Conservation (phyloP, 345 rosid species). For the Eucalyptus sp. region DNA sequence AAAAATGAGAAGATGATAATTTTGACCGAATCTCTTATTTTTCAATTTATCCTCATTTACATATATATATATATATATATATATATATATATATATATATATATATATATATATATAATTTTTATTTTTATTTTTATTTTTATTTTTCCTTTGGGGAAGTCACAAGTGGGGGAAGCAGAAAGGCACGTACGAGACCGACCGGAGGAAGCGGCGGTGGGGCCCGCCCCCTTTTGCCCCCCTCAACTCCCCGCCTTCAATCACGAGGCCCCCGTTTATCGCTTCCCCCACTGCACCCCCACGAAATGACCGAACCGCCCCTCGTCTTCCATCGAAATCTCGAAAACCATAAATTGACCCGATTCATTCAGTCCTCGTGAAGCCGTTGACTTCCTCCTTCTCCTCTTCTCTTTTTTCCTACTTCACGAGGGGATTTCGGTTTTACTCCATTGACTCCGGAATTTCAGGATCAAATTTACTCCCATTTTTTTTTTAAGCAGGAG, state of each 20-base stretch:
- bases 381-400: not conserved
- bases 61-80: no score
- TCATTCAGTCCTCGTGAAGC: not conserved
- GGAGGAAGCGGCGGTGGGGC: not conserved
- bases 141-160: not conserved
- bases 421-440: not conserved
- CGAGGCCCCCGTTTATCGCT: not conserved
- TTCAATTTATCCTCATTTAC: not conserved
- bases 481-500: accelerated
- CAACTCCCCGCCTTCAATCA: not conserved
- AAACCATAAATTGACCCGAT: not conserved
- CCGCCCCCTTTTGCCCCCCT: not conserved
- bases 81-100: no score
- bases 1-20: not conserved
- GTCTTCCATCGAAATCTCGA: not conserved
- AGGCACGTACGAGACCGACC: not conserved
- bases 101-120: no score
- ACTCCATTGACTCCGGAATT: not conserved
- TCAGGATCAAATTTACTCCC: not conserved
- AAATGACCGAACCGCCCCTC: not conserved
- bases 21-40: not conserved
- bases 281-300: not conserved
- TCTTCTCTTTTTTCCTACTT: not conserved
- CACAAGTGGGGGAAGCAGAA: not conserved
- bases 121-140: no score